Percentiles rank a stretch among this genome's conserved stretches.
Conservation (phyloP, 805 yeast genomes). For the Ascoidea asiatica region DNA sequence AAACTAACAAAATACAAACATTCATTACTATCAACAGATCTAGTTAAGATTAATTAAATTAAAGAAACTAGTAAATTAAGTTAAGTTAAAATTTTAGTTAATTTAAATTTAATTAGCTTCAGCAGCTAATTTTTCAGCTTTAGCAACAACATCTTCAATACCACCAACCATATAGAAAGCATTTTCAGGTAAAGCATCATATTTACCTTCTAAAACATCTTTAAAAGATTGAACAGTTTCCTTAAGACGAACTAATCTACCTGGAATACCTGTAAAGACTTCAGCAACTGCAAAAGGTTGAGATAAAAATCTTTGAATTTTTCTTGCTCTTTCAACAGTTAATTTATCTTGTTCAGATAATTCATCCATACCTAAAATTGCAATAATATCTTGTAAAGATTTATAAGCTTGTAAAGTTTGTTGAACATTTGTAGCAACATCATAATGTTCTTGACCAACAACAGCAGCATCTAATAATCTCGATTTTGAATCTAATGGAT, state of each 20-base stretch:
- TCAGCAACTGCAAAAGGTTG: conserved; percentile 99
- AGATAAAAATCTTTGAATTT: conserved; percentile 99
- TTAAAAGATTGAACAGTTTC: conserved; percentile 91
- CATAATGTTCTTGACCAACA: conserved; percentile 98
- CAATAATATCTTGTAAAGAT: conserved; percentile 99
- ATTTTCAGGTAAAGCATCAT: conserved; percentile 97
- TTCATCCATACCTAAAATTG: conserved; percentile 99
- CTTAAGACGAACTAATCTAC: conserved; percentile 92
- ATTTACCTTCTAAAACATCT: conserved; percentile 96
- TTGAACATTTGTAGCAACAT: conserved; percentile 88
- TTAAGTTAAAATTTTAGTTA: too few relatives aligned
- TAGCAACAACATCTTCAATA: conserved; percentile 95
- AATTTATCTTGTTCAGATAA: conserved; percentile 96
- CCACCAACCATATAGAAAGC: conserved; percentile 99
- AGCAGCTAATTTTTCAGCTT: conserved; percentile 98
- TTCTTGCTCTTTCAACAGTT: conserved; percentile 99
- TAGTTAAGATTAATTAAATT: too few relatives aligned
- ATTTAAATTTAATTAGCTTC: conserved; percentile 54
- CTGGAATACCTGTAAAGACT: conserved; percentile 99
- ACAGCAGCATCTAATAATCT: conserved; percentile 95
- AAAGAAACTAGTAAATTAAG: too few relatives aligned
- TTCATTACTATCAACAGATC: neutral
- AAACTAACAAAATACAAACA: neutral
- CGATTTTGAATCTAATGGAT: conserved; percentile 98
- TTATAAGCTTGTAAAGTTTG: conserved; percentile 99